These are phyloP conservation scores for Diaporthe ampelina DNA, from an alignment of 2,329 filamentous ascomycete genomes.

Conservation along the genomic window DNA sequence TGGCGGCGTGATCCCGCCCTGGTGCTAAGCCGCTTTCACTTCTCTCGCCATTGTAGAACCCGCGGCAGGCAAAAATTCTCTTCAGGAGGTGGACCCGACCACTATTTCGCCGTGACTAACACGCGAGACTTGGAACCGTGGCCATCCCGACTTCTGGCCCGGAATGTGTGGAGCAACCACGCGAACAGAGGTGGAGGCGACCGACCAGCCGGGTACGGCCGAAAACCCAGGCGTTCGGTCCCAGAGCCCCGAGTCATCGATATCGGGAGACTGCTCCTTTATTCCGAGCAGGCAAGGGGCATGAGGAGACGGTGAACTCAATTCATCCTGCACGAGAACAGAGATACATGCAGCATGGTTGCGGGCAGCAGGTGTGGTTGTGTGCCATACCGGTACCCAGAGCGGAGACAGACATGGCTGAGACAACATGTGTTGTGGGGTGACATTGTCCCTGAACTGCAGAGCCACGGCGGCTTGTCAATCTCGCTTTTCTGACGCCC, in stretches of 20 bases:
- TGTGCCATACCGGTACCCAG: neutral
- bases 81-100: constrained; percentile 25
- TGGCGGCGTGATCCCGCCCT: constrained; percentile 15
- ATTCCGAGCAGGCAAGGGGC: neutral
- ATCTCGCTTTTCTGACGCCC: constrained; percentile 47
- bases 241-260: constrained; percentile 29
- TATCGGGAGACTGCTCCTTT: neutral
- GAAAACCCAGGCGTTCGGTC: constrained; percentile 15
- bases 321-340: constrained; percentile 12
- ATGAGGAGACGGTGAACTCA: neutral
- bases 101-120: constrained; percentile 2
- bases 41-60: neutral
- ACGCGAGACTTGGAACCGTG: constrained; percentile 25
- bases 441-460: constrained; percentile 2
- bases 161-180: constrained; percentile 27
- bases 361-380: neutral
- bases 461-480: constrained; percentile 40
- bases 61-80: constrained; percentile 37
- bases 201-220: constrained; percentile 36
- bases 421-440: constrained; percentile 32
- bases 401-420: constrained; percentile 28
- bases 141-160: constrained; percentile 25
- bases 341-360: neutral
- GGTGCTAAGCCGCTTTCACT: constrained; percentile 10
- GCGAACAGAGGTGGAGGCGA: constrained; percentile 25